These are phyloP conservation scores for Colletotrichum aenigma DNA, from an alignment of 2,329 filamentous ascomycete genomes.

Conservation along the genomic window DNA sequence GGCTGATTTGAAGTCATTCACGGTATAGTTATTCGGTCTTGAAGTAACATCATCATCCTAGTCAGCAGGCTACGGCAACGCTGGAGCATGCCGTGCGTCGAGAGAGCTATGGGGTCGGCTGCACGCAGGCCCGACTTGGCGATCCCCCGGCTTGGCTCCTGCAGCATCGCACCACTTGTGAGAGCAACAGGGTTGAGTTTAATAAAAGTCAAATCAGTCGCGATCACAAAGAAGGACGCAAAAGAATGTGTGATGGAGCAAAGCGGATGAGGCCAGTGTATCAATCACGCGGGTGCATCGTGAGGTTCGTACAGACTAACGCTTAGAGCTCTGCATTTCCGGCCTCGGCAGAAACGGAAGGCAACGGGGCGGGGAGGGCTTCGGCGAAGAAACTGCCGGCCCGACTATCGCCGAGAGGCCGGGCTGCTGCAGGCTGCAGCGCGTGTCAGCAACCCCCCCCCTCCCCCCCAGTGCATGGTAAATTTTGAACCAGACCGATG, in stretches of 20 bases:
- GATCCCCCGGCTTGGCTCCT: not conserved
- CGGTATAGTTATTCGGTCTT: not conserved
- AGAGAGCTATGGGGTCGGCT: not conserved
- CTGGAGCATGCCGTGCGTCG: not conserved
- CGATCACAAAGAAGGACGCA: not conserved
- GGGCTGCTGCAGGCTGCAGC: not conserved
- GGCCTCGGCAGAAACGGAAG: not conserved
- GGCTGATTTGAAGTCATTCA: not conserved
- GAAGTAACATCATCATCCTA: not conserved
- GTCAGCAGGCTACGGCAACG: not conserved
- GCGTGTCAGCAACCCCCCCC: not conserved
- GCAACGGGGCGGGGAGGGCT: not conserved
- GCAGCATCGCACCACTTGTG: not conserved
- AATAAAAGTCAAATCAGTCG: not conserved
- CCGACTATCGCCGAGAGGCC: conserved; percentile 14
- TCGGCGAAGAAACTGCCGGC: not conserved
- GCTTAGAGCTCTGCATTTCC: not conserved
- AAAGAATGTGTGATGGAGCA: not conserved
- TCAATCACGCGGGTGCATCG: not conserved
- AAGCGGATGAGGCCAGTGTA: not conserved
- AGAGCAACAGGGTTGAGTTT: not conserved
- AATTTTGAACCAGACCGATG: conserved; percentile 15
- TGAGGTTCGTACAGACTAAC: not conserved
- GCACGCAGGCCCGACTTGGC: not conserved
- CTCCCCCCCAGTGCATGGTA: not conserved